Base-by-base conservation (phyloP, 805 yeast species). In the Metschnikowia lunata region DNA sequence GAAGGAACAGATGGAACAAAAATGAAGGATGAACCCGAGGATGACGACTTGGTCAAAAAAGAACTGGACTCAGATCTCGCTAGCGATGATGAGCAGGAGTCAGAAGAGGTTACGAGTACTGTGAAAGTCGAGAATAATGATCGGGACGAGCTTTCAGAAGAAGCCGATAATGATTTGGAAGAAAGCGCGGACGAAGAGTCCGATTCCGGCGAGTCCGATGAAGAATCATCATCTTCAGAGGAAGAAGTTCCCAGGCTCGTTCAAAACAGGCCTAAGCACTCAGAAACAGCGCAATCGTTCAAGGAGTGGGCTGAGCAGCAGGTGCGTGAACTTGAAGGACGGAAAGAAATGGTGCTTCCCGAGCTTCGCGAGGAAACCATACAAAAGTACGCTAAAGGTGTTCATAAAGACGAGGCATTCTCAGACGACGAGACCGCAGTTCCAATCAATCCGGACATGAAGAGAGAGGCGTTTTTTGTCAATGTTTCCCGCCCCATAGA, bases 221-320 rank as follows among this genome's bases (percentile, higher is more conserved):
- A 61, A 3, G 64, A 49, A 12, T 68, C 50, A 7, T 64, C 56
- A 5, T 60, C 47, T 6, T 61, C 55, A 6, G 58, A 52, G 4
- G 66, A 64, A 6, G 68, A 60, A 1, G 50, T 51, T 11, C 71
- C 74, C 2, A 51, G 61, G 37, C 57, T 69, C 15, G 49, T 67
- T n/a, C 57, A 60, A 32, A 63, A 59, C 29, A 76, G 69, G 55
- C 75, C 75, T 34, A 66, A 69, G 31, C 82, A 72, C 49, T 69
- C 75, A 0, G 60, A 72, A 28, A 67, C 54, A 0, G 74, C 72
- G 1, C 71, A 73, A 31, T 76, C 80, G 13, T 93, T 93, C 71
- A 87, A 86, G 63, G 77, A 78, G 14, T 93, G 99, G 98, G 97
- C 97, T 0, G 86, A 83, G 52, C 65, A 74, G 30, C 86, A 85